Evolutionary conservation across 192 early-diverging fungal genomes (phyloP).

Genomic region (Coemansia sp.): DNA sequence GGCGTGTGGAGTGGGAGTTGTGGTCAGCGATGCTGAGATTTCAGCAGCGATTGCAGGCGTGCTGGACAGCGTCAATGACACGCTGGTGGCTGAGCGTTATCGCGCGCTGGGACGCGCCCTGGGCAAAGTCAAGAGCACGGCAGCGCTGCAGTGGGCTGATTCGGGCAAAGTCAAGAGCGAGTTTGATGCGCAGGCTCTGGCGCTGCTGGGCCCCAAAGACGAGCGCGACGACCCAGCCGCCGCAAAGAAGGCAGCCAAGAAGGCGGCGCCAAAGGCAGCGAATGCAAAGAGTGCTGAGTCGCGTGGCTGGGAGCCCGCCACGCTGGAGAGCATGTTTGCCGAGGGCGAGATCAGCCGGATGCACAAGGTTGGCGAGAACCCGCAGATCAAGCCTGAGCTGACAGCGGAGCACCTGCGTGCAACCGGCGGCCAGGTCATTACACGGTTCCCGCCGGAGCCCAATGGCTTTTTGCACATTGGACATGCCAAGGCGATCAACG

Average conservation of each 20-base stretch:
- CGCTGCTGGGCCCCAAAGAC: slow-evolving; percentile 96
- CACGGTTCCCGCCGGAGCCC: slow-evolving; percentile 99
- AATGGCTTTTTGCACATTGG: slow-evolving; percentile 99
- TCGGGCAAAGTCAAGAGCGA: slow-evolving; percentile 81
- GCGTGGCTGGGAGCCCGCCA: slow-evolving; percentile 39
- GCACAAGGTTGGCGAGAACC: slow-evolving; percentile 95
- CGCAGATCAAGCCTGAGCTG: slow-evolving; percentile 88
- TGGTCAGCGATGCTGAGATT: slow-evolving; percentile 79
- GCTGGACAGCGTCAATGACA: slow-evolving; percentile 66
- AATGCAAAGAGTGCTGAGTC: slow-evolving; percentile 19
- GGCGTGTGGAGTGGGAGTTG: slow-evolving; percentile 91
- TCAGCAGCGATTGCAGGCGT: slow-evolving; percentile 60
- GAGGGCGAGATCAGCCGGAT: slow-evolving; percentile 90
- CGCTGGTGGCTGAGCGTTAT: slow-evolving; percentile 82
- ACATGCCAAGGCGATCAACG: slow-evolving; percentile 99
- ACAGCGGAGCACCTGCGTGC: slow-evolving; percentile 87
- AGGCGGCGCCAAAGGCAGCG: slow-evolving; percentile 16
- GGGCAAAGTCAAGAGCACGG: slow-evolving; percentile 65
- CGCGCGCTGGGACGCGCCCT: slow-evolving; percentile 74
- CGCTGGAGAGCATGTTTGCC: slow-evolving; percentile 70
- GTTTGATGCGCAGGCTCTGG: slow-evolving; percentile 81
- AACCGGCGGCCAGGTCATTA: slow-evolving; percentile 89
- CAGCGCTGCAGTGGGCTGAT: slow-evolving; percentile 87
- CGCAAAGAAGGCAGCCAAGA: slow-evolving; percentile 32
- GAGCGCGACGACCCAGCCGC: slow-evolving; percentile 80